Base-by-base conservation (phyloP, 2,329 filamentous ascomycete species). In the Plectosphaerella plurivora region DNA sequence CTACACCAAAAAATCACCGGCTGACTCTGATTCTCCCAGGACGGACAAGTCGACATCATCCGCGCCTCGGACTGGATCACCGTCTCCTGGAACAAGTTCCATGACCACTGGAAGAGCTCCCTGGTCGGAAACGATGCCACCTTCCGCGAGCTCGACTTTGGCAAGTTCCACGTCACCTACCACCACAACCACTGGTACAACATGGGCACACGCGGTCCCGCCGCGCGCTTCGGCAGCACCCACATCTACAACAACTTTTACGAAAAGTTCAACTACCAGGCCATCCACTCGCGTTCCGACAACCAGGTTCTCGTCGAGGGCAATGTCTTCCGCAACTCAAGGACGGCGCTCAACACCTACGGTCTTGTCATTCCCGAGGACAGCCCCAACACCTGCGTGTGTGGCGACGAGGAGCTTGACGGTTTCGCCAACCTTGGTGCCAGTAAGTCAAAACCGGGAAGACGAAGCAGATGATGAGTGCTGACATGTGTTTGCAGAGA, bases 331-430 rank as follows among this genome's bases (percentile, higher is more conserved):
- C 62, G 68, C 5, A 72, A 72, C 5, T 78, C 76, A 0, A 64
- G 63, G 14, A 75, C 78, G 55, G 76, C 79, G 0, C 61, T 81
- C 22, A 77, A 71, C 57, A 80, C 78, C 0, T 79, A 81, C 49
- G 78, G 78, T 0, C 65, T 80, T 0, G 78, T 81, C 2, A 76
- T 82, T n/a, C 79, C 79, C 0, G 67, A 73, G 45, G 78, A 81
- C 54, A 76, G 73, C 44, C 78, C 78, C 0, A 82, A 82, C 53
- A 81, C 76, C 0, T 73, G 72, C 53, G 68, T 72, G 1, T 77
- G 76, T 11, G 78, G 78, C 1, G 79, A 82, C 47, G 72, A 73
- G 57, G 78, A 81, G 60, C 65, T 80, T 24, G 78, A 81, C 56
- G 78, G 78, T 0, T 82, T 69, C 59, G 77, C 75, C 4, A 82